These are phyloP conservation scores for Colletotrichum trifolii DNA, from an alignment of 2,329 filamentous ascomycete species.

Conservation along the genomic window DNA sequence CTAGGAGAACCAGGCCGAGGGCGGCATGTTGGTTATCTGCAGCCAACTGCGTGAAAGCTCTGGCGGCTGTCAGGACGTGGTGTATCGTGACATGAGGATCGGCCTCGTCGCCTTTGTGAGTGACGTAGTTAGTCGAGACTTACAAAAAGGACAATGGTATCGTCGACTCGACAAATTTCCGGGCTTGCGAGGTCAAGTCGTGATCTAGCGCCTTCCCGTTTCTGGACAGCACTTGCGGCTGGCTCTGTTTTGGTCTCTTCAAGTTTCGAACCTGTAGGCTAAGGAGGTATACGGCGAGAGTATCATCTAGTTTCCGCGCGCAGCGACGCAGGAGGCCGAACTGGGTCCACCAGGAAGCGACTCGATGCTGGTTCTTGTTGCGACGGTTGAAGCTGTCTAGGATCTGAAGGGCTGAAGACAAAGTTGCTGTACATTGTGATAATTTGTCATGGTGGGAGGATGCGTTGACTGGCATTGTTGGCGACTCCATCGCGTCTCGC, in stretches of 20 bases:
- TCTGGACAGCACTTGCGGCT: conserved; percentile 3
- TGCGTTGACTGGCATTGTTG: not conserved
- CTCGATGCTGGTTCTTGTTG: conserved; percentile 91
- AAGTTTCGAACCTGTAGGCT: conserved; percentile 7
- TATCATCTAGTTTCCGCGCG: conserved; percentile 62
- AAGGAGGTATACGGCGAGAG: conserved; percentile 42
- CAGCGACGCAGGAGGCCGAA: conserved; percentile 79
- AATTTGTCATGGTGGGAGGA: conserved; percentile 32
- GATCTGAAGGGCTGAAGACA: conserved; percentile 60
- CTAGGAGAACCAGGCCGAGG: conserved; percentile 76
- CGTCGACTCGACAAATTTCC: conserved; percentile 45
- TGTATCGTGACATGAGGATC: not conserved
- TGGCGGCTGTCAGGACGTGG: conserved; percentile 42
- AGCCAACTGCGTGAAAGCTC: conserved; percentile 75
- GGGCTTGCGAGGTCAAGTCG: conserved; percentile 9
- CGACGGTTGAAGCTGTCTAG: conserved; percentile 82
- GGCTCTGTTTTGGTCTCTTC: conserved; percentile 19
- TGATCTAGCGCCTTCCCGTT: conserved; percentile 4
- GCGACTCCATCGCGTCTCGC: no score
- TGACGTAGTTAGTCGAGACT: conserved; percentile 29
- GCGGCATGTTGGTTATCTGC: conserved; percentile 79
- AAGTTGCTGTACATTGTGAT: conserved; percentile 23
- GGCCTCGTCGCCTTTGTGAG: no score
- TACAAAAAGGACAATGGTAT: conserved; percentile 51
- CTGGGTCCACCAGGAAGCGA: conserved; percentile 81